Evolutionary conservation across 2,329 filamentous ascomycete genomes (phyloP).

Genomic region (Scedosporium boydii): DNA sequence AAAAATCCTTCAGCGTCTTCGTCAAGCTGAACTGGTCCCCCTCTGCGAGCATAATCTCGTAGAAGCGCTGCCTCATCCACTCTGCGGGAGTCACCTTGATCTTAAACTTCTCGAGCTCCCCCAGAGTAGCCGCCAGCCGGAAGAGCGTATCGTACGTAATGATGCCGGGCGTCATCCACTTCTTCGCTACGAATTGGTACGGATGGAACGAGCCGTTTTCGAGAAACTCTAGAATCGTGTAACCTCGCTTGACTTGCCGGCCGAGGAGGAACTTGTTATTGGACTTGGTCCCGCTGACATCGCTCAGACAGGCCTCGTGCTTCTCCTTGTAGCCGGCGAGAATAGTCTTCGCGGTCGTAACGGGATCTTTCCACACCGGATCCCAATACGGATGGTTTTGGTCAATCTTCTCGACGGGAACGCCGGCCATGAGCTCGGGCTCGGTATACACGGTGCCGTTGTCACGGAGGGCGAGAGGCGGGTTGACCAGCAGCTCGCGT

Average conservation of each 20-base stretch:
- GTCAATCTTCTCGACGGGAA: slow-evolving; percentile 42
- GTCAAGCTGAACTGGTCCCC: slow-evolving; percentile 41
- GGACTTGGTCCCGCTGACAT: slow-evolving; percentile 17
- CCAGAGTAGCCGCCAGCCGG: slow-evolving; percentile 42
- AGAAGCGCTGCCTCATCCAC: slow-evolving; percentile 48
- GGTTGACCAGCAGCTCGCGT: slow-evolving; percentile 2
- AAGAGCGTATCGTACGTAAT: slow-evolving; percentile 48
- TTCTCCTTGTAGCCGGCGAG: slow-evolving; percentile 39
- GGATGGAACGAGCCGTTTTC: slow-evolving; percentile 41
- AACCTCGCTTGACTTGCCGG: slow-evolving; percentile 46
- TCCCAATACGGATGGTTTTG: slow-evolving; percentile 47
- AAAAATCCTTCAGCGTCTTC: slow-evolving; percentile 42
- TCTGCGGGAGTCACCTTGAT: slow-evolving; percentile 42
- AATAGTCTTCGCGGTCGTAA: slow-evolving; percentile 29
- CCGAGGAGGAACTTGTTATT: slow-evolving; percentile 41
- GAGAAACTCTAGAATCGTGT: slow-evolving; percentile 42
- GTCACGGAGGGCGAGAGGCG: slow-evolving; percentile 30
- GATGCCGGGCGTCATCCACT: slow-evolving; percentile 32
- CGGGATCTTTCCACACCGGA: slow-evolving; percentile 37
- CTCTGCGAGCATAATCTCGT: slow-evolving; percentile 34
- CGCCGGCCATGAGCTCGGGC: slow-evolving; percentile 41
- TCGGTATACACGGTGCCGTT: slow-evolving; percentile 39
- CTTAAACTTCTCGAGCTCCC: slow-evolving; percentile 43
- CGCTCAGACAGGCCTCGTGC: slow-evolving; percentile 26
- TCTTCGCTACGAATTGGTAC: slow-evolving; percentile 45